These are phyloP conservation scores for Striga asiatica DNA, from an alignment of 257 asterid genomes.

Conservation along the genomic window DNA sequence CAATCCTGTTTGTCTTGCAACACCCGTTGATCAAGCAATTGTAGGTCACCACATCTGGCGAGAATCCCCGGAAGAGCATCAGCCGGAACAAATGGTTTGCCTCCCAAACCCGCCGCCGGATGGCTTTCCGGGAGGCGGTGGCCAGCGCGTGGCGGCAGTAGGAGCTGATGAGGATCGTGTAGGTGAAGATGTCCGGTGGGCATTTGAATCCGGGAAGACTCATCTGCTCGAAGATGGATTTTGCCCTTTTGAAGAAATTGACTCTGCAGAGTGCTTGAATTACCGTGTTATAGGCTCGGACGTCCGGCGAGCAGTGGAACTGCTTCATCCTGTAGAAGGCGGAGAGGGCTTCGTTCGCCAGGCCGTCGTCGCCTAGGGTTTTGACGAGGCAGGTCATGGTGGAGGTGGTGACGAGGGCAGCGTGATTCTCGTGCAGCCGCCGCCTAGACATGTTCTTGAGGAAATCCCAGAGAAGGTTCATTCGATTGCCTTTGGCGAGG, in stretches of 20 bases:
- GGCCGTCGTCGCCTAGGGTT: constrained; percentile 77
- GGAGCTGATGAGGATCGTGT: constrained; percentile 71
- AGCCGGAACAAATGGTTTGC: constrained; percentile 81
- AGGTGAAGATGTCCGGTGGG: constrained; percentile 67
- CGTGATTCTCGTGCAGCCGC: no score
- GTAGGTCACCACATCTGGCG: constrained; percentile 92
- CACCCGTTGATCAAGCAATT: constrained; percentile 87
- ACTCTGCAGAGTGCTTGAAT: constrained; percentile 74
- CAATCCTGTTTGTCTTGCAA: constrained; percentile 80
- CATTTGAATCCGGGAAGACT: constrained; percentile 82
- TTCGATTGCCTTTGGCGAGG: constrained; percentile 56
- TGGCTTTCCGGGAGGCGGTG: constrained; percentile 74
- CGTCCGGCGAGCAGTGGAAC: constrained; percentile 77
- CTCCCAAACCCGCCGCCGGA: constrained; percentile 78
- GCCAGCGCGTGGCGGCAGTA: constrained; percentile 65
- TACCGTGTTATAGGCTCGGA: constrained; percentile 56
- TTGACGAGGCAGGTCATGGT: constrained; percentile 72
- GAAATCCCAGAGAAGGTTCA: constrained; percentile 65
- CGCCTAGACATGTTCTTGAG: constrained; percentile 66
- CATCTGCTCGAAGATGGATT: constrained; percentile 70
- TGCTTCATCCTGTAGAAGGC: constrained; percentile 85
- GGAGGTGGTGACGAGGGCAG: constrained; percentile 52
- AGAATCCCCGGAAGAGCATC: constrained; percentile 77
- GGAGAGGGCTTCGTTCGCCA: constrained; percentile 69
- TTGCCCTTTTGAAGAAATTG: constrained; percentile 72